Conservation (phyloP, 257 asterid genomes). For the Solanum bulbocastanum region DNA sequence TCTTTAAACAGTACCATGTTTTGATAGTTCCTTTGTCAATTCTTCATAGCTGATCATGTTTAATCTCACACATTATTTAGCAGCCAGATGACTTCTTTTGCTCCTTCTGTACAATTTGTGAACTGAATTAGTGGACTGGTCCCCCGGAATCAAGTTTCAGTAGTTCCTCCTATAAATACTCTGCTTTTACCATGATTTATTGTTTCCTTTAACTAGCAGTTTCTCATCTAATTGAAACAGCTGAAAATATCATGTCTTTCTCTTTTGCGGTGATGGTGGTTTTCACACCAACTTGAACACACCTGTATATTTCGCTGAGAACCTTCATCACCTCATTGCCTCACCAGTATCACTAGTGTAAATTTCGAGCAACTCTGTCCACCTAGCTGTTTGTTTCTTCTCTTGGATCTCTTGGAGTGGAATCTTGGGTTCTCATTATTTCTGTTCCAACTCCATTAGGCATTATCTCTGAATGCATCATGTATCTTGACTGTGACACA, state of each 20-base stretch:
- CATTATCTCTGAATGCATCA: neutral
- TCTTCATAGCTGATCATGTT: neutral
- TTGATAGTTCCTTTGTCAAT: neutral
- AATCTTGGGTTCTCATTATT: neutral
- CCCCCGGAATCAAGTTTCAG: neutral
- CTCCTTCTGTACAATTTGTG: neutral
- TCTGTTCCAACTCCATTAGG: neutral
- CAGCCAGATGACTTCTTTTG: neutral
- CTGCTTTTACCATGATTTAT: neutral
- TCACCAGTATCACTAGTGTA: neutral
- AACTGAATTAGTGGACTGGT: neutral
- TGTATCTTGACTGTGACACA: neutral
- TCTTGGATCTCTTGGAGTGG: neutral
- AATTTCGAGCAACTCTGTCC: neutral
- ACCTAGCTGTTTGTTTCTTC: neutral
- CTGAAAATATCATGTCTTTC: neutral
- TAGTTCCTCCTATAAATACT: neutral
- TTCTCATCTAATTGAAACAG: neutral
- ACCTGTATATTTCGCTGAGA: neutral
- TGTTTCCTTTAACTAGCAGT: neutral
- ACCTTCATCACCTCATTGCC: neutral
- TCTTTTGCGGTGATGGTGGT: neutral
- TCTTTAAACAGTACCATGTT: neutral
- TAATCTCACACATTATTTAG: neutral
- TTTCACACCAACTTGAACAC: neutral